phyloP scores from a whole-genome alignment of 352 stramenopile genomes.

The Globisporangium camurandrum region DNA sequence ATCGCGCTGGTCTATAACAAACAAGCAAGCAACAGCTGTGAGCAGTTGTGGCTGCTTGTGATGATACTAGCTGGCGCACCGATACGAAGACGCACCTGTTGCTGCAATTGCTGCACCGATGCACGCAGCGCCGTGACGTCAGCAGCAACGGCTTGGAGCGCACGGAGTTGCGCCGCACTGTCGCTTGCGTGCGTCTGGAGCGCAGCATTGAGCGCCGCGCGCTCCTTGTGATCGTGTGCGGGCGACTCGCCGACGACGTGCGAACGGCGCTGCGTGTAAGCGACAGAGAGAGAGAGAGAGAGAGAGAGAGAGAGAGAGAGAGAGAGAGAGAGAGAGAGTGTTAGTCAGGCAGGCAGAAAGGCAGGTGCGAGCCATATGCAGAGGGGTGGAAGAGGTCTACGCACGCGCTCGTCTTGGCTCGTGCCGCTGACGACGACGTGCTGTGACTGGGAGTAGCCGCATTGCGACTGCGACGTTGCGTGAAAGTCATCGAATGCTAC shows the following conservation, averaged over 20 bases:
- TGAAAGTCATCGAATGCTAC: slow-evolving; percentile 9
- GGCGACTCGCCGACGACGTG: neutral
- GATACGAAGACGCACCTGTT: no score
- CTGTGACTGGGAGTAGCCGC: slow-evolving; percentile 12
- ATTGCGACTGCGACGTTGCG: slow-evolving; percentile 12
- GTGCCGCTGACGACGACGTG: slow-evolving; percentile 5
- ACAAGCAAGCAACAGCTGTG: no score
- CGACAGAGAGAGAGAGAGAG: neutral
- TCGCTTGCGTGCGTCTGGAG: slow-evolving; percentile 4
- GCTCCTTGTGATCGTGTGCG: slow-evolving; percentile 7
- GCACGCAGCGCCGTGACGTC: slow-evolving; percentile 2
- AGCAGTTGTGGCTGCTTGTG: no score
- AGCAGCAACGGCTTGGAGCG: slow-evolving; percentile 5
- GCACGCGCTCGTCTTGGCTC: slow-evolving; percentile 14
- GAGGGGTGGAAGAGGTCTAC: neutral
- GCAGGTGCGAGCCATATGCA: neutral
- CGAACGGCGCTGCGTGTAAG: slow-evolving; percentile 1
- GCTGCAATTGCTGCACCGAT: slow-evolving; percentile 5
- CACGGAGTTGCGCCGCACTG: neutral
- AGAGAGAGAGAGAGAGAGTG: neutral
- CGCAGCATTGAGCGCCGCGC: neutral
- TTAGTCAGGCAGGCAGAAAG: neutral
- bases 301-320: neutral
- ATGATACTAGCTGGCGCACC: no score
- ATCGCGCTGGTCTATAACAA: slow-evolving; percentile 18